These are phyloP conservation scores for Botryotinia globosa DNA, from an alignment of 2,329 filamentous ascomycete species.

Conservation along the genomic window DNA sequence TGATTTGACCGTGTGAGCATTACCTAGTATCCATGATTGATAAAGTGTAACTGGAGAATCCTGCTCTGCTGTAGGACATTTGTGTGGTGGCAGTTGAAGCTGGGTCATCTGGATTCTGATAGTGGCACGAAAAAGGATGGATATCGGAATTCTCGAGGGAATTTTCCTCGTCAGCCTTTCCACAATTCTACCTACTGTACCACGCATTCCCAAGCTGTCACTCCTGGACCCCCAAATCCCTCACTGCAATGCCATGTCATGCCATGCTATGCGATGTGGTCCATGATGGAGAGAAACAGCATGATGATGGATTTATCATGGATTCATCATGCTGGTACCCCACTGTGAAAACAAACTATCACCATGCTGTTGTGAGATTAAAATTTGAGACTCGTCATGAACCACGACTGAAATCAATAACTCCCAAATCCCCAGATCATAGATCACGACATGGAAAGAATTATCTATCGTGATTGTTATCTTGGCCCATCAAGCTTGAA, in stretches of 20 bases:
- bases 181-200: neutral
- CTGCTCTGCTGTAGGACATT: neutral
- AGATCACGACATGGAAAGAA: neutral
- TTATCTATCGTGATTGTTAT: conserved; percentile 12
- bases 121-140: neutral
- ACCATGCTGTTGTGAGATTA: conserved; percentile 9
- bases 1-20: neutral
- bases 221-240: neutral
- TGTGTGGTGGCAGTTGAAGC: neutral
- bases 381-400: conserved; percentile 17
- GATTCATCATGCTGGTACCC: neutral
- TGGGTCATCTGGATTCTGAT: neutral
- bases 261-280: neutral
- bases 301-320: neutral
- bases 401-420: conserved; percentile 11
- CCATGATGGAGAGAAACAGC: neutral
- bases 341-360: neutral
- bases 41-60: neutral
- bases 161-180: neutral
- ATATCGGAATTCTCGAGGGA: neutral
- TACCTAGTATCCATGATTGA: neutral
- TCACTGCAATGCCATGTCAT: neutral
- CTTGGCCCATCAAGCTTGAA: neutral
- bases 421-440: conserved; percentile 5
- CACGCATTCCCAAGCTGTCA: neutral